Conservation (phyloP, 1,139 yeast genomes). For the Candida sanyaensis region DNA sequence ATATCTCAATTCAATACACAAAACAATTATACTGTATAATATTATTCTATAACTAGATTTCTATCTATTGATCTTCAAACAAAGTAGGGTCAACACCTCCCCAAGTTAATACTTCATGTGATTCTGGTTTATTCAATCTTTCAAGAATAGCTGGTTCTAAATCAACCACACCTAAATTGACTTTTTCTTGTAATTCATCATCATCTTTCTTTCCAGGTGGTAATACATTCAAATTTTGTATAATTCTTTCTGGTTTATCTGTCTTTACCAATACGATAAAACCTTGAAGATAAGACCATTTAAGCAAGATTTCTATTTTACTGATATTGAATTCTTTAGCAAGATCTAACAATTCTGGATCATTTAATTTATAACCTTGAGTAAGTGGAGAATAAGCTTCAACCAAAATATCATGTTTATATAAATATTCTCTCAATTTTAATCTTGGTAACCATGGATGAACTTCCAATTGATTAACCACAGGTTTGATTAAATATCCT, state of each 20-base stretch:
- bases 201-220: slow-evolving; percentile 29
- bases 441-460: slow-evolving; percentile 49
- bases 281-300: slow-evolving; percentile 52
- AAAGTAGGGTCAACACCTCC: slow-evolving; percentile 30
- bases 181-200: slow-evolving; percentile 24
- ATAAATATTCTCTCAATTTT: slow-evolving; percentile 38
- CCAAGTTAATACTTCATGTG: slow-evolving; percentile 33
- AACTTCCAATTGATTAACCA: slow-evolving; percentile 45
- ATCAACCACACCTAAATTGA: slow-evolving; percentile 33
- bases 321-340: slow-evolving; percentile 24
- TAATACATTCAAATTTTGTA: slow-evolving; percentile 35
- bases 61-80: slow-evolving; percentile 11
- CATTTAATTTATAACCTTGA: slow-evolving; percentile 55
- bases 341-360: slow-evolving; percentile 44
- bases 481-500: slow-evolving; percentile 38
- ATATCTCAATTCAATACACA: no score
- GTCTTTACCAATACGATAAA: slow-evolving; percentile 76
- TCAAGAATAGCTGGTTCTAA: slow-evolving; percentile 33
- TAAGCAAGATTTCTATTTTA: slow-evolving; percentile 32
- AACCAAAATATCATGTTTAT: slow-evolving; percentile 43
- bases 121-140: slow-evolving; percentile 35
- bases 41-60: background rate
- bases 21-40: no score
- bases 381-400: slow-evolving; percentile 77
- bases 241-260: slow-evolving; percentile 48